Evolutionary conservation across 805 yeast species (phyloP).

Genomic region (Wickerhamiella australiensis): DNA sequence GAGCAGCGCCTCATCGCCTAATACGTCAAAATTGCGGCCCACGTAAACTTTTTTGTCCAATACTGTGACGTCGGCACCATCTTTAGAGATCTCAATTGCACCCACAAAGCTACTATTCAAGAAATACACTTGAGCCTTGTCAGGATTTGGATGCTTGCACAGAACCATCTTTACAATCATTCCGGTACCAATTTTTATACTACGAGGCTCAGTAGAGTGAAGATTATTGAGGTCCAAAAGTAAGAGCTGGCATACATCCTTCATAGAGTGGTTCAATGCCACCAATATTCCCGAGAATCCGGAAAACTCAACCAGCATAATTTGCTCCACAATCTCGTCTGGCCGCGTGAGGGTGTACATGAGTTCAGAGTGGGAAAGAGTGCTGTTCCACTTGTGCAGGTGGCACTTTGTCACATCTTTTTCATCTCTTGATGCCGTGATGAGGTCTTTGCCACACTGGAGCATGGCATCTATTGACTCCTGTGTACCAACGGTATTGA

Average conservation of each 20-base stretch:
- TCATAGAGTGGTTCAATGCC: neutral
- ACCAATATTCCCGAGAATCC: neutral
- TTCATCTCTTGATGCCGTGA: neutral
- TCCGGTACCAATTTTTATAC: neutral
- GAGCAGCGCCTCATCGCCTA: neutral
- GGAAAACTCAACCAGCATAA: neutral
- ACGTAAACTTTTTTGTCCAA: neutral
- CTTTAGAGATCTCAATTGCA: neutral
- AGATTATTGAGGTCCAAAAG: constrained; percentile 1
- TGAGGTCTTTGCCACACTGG: neutral
- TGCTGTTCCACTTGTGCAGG: neutral
- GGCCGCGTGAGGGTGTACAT: neutral
- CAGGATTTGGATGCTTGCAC: neutral
- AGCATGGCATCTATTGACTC: constrained; percentile 2
- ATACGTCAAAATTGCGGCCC: neutral
- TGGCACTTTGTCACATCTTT: neutral
- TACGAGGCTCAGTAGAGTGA: neutral
- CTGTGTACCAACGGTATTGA: neutral
- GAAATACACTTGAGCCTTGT: neutral
- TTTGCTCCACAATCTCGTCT: neutral
- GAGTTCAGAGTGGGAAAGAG: neutral
- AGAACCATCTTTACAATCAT: neutral
- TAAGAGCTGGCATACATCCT: neutral
- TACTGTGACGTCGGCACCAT: neutral
- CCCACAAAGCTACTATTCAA: neutral